A percentile compares a stretch with the other conserved stretches of the same genome.
Evolutionary conservation across 495 filamentous ascomycete genomes (phyloP).

Genomic region (Aspergillus affinis): DNA sequence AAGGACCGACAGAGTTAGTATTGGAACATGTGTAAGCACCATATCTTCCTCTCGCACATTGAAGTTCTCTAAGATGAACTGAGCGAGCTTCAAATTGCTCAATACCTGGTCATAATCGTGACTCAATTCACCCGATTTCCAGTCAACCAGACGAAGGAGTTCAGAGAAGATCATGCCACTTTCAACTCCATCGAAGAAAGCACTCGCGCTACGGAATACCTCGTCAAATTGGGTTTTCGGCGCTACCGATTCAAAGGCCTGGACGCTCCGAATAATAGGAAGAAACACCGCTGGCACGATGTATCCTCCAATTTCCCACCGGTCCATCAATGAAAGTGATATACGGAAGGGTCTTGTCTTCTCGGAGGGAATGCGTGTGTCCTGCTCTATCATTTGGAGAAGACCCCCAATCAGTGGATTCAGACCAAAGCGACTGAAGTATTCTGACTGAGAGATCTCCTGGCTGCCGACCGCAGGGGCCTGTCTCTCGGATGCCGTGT

Average conservation of each 20-base stretch:
- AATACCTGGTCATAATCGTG: slow-evolving; percentile 48
- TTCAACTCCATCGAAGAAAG: slow-evolving; percentile 97
- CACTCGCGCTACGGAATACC: slow-evolving; percentile 85
- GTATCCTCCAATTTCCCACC: slow-evolving; percentile 91
- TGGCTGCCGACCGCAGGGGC: slow-evolving; percentile 41
- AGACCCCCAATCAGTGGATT: slow-evolving; percentile 71
- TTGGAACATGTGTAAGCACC: slow-evolving; percentile 79
- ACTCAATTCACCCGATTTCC: slow-evolving; percentile 27
- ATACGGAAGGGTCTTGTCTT: slow-evolving; percentile 87
- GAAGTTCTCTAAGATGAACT: slow-evolving; percentile 83
- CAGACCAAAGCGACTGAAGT: slow-evolving; percentile 79
- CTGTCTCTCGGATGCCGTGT: slow-evolving; percentile 45
- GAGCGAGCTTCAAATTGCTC: slow-evolving; percentile 62
- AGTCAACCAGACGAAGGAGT: slow-evolving; percentile 56
- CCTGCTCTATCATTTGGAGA: slow-evolving; percentile 67
- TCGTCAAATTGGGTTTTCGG: slow-evolving; percentile 72
- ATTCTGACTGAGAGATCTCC: slow-evolving; percentile 53
- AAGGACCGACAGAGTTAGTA: slow-evolving; percentile 67
- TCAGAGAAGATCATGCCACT: slow-evolving; percentile 89
- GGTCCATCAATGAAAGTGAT: slow-evolving; percentile 93
- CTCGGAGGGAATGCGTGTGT: slow-evolving; percentile 58
- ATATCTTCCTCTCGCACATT: slow-evolving; percentile 97
- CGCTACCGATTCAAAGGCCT: slow-evolving; percentile 61
- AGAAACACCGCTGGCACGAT: slow-evolving; percentile 87
- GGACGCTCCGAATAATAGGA: slow-evolving; percentile 76